A percentile compares a stretch with the other conserved stretches of the same genome.
Evolutionary conservation across 2,329 filamentous ascomycete genomes (phyloP).

Genomic region (Penicillium sp.): DNA sequence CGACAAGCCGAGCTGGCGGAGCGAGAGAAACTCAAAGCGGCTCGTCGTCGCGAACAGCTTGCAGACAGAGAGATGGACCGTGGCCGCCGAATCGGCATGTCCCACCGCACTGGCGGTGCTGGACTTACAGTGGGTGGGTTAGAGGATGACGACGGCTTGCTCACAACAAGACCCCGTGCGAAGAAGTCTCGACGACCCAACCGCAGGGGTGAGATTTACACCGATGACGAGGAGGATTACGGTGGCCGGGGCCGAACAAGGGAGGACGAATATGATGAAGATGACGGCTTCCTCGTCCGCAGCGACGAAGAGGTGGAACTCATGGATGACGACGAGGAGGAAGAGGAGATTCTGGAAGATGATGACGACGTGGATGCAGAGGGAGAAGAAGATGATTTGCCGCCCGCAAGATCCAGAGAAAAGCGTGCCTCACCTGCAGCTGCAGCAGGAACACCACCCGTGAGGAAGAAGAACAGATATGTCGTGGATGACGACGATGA

Average conservation of each 20-base stretch:
- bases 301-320: constrained; percentile 56
- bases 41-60: constrained; percentile 60
- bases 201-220: constrained; percentile 54
- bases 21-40: constrained; percentile 60
- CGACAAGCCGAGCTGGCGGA: constrained; percentile 64
- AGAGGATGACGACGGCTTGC: constrained; percentile 61
- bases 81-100: constrained; percentile 54
- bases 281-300: constrained; percentile 73
- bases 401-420: constrained; percentile 35
- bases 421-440: constrained; percentile 28
- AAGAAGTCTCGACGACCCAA: constrained; percentile 46
- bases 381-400: constrained; percentile 45
- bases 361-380: constrained; percentile 54
- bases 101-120: constrained; percentile 50
- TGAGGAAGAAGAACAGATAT: constrained; percentile 53
- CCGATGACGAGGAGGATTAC: constrained; percentile 55
- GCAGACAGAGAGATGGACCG: constrained; percentile 61
- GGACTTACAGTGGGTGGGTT: constrained; percentile 62
- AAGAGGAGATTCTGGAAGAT: constrained; percentile 44
- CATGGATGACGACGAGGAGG: constrained; percentile 50
- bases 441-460: constrained; percentile 40
- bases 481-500: constrained; percentile 56
- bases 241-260: constrained; percentile 56
- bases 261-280: constrained; percentile 82
- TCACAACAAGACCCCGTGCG: constrained; percentile 46